Evolutionary conservation across 768 basidiomycete genomes (phyloP).

Genomic region (Xerocomellus chrysenteron): DNA sequence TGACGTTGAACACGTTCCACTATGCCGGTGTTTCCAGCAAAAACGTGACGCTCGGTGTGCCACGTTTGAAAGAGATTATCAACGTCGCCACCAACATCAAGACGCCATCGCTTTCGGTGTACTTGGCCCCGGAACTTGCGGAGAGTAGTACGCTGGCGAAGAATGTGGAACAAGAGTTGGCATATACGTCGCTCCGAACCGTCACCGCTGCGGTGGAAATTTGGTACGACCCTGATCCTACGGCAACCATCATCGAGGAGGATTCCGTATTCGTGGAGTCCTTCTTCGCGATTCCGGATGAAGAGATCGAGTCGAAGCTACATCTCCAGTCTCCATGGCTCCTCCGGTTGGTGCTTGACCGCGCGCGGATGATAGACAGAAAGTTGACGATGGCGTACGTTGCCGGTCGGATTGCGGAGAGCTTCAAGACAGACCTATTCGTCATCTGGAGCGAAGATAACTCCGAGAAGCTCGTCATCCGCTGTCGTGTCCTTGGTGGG

Average conservation of each 20-base stretch:
- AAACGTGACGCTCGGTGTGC: constrained; percentile 99
- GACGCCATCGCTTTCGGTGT: constrained; percentile 94
- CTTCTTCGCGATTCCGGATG: constrained; percentile 99
- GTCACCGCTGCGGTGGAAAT: constrained; percentile 96
- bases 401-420: constrained; percentile 89
- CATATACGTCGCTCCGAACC: constrained; percentile 90
- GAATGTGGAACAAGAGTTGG: constrained; percentile 88
- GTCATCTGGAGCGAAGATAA: constrained; percentile 99
- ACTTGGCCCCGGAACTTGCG: constrained; percentile 72
- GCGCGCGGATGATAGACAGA: constrained; percentile 96
- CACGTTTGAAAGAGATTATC: constrained; percentile 98
- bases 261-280: constrained; percentile 95
- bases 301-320: constrained; percentile 88
- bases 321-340: constrained; percentile 96
- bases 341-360: constrained; percentile 93
- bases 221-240: constrained; percentile 95
- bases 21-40: constrained; percentile 99
- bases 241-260: constrained; percentile 92
- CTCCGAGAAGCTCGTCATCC: constrained; percentile 94
- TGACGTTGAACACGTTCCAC: constrained; percentile 99
- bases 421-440: constrained; percentile 93
- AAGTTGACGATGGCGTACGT: constrained; percentile 95
- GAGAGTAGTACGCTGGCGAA: constrained; percentile 67
- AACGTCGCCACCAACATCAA: constrained; percentile 99
- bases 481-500: constrained; percentile 87